Evolutionary conservation across 192 early-diverging fungal genomes (phyloP).

Genomic region (Obelidium mucronatum): DNA sequence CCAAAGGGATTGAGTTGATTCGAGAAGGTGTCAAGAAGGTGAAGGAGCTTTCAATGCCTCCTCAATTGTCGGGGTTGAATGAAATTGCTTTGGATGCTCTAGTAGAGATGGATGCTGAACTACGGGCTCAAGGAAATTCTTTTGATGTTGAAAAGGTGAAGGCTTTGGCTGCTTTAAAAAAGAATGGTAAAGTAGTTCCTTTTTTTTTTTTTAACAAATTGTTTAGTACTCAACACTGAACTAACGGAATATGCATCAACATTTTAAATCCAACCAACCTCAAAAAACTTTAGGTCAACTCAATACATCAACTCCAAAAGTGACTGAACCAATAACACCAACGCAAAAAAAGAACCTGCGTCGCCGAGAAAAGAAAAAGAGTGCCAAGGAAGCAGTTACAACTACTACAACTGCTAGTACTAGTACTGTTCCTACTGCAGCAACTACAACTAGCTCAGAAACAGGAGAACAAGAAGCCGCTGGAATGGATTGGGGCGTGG

Average conservation of each 20-base stretch:
- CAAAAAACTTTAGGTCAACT: neutral
- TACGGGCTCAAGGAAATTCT: conserved; percentile 34
- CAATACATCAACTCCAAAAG: neutral
- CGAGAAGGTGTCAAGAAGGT: conserved; percentile 35
- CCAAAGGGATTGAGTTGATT: conserved; percentile 40
- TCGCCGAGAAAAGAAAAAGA: conserved; percentile 19
- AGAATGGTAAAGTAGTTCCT: neutral
- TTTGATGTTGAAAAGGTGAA: conserved; percentile 40
- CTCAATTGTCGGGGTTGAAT: conserved; percentile 41
- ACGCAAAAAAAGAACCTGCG: conserved; percentile 19
- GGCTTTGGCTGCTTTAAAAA: conserved; percentile 17
- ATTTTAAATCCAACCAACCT: too few relatives aligned
- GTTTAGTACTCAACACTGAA: neutral
- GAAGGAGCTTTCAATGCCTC: conserved; percentile 38
- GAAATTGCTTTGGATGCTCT: conserved; percentile 32
- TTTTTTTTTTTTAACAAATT: neutral
- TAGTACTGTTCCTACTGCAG: neutral
- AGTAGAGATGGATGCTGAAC: conserved; percentile 38
- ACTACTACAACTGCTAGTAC: neutral
- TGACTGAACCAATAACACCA: neutral
- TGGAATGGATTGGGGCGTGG: conserved; percentile 5
- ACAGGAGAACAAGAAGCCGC: neutral
- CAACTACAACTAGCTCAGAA: neutral
- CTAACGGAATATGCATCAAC: too few relatives aligned
- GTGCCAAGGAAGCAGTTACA: conserved; percentile 1